These are phyloP conservation scores for Phytophthora cactorum DNA, from an alignment of 352 stramenopile genomes.

Conservation along the genomic window DNA sequence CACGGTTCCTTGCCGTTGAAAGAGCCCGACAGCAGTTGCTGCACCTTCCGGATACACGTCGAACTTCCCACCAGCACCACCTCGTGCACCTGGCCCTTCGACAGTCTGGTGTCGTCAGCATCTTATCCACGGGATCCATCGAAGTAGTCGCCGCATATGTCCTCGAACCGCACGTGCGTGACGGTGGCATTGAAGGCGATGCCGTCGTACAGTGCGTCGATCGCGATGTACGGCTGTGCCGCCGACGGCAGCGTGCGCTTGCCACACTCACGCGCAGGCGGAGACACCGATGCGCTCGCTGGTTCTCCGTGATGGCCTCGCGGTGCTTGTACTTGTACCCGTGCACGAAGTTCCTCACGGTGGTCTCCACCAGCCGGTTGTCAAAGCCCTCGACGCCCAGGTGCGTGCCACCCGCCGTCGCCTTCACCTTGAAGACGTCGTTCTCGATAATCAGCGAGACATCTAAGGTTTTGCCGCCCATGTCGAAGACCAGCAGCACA, in stretches of 20 bases:
- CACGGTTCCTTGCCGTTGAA: no score
- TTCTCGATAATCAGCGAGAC: constrained; percentile 91
- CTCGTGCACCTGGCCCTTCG: no score
- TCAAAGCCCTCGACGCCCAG: constrained; percentile 96
- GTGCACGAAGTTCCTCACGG: constrained; percentile 66
- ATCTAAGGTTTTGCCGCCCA: no score
- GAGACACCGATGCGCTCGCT: constrained; percentile 91
- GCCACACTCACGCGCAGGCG: constrained; percentile 94
- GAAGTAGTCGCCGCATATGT: no score
- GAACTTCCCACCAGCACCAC: no score
- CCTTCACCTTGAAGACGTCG: constrained; percentile 97
- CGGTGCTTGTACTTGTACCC: constrained; percentile 93
- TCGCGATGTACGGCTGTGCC: constrained; percentile 95
- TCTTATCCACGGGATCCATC: no score
- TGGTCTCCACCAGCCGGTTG: constrained; percentile 92
- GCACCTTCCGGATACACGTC: no score
- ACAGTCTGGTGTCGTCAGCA: no score
- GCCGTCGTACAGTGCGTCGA: constrained; percentile 93
- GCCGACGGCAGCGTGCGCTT: constrained; percentile 96
- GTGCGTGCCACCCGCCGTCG: constrained; percentile 95
- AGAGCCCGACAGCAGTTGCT: no score
- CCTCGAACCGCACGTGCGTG: no score
- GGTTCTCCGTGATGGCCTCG: constrained; percentile 89
- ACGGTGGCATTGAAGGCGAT: constrained; percentile 87
- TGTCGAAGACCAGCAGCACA: no score